Evolutionary conservation across 345 rosid species (phyloP), one percentile per base, ranked within the genome.

Genomic region (Salix suchowensis): DNA sequence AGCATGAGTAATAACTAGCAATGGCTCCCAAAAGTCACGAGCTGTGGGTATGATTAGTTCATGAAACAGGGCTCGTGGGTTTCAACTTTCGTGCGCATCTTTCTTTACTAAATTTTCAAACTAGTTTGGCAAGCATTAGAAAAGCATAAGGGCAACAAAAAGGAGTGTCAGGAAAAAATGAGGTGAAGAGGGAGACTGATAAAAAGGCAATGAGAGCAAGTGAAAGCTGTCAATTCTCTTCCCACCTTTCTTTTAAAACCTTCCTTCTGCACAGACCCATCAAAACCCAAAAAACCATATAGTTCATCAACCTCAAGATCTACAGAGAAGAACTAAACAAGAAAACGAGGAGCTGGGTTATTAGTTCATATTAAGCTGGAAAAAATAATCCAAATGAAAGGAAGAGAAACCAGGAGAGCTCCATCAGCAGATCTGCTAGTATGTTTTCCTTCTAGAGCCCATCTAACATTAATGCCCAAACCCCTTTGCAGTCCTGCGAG

Each of bases 401-500:
- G 91, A 79, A 92, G 86, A 79, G 92, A 89, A 86, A 79, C 85
- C 69, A 83, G 82, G 69, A 84, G 86, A 72, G 87, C 91, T 77
- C 89, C 89, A 36, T 81, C 97, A 6, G 86, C 94, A 30, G 98
- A 94, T 86, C 80, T 94, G 32, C 74, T 94, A 61, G 94, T 89
- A 26, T 94, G 97, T 77, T 94, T 94, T 80, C 98, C 98, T 19
- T 86, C 97, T 67, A 82, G 96, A 83, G 79, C 94, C 16, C 96
- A 87, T 77, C 82, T 93, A 44, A 68, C 89, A 39, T 66, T 95
- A 75, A 85, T 87, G 88, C 88, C 92, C 5, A 93, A 95, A 83
- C 82, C 93, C 64, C 79, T 93, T 67, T 88, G 89, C 68, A 92
- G 94, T 69, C 97, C 98, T 3, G 90, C 91, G n/a, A 87, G 91